Evolutionary conservation across 345 rosid species (phyloP).

Genomic region (Noccaea caerulescens): DNA sequence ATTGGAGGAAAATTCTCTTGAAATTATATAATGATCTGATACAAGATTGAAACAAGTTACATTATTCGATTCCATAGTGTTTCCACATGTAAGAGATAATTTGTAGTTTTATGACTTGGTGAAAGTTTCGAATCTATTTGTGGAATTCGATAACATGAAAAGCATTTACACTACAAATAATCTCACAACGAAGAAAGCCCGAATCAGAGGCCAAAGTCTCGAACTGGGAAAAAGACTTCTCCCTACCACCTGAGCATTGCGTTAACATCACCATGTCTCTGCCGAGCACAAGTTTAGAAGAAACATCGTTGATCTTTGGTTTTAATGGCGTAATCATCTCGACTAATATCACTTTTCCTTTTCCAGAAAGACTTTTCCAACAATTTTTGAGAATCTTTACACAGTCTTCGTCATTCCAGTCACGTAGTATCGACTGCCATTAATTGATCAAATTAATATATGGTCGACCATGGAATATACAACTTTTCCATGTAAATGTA

Average conservation of each 20-base stretch:
- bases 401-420: constrained; percentile 35
- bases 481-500: neutral
- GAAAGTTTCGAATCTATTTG: neutral
- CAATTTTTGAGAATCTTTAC: constrained; percentile 30
- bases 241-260: constrained; percentile 32
- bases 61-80: too few relatives aligned
- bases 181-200: constrained; percentile 18
- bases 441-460: neutral
- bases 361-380: constrained; percentile 19
- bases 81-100: too few relatives aligned
- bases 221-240: constrained; percentile 6
- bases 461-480: neutral
- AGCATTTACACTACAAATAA: constrained; percentile 20
- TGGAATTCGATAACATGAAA: constrained; percentile 24
- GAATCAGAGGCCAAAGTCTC: constrained; percentile 14
- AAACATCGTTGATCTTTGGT: neutral
- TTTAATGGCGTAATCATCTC: neutral
- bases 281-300: constrained; percentile 18
- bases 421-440: constrained; percentile 29
- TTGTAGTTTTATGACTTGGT: neutral
- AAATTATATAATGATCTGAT: too few relatives aligned
- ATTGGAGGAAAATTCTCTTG: neutral
- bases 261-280: constrained; percentile 32
- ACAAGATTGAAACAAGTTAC: too few relatives aligned
- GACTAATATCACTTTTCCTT: constrained; percentile 11